These are phyloP conservation scores for Ascocoryne sarcoides DNA, from an alignment of 2,329 filamentous ascomycete genomes.

Conservation along the genomic window DNA sequence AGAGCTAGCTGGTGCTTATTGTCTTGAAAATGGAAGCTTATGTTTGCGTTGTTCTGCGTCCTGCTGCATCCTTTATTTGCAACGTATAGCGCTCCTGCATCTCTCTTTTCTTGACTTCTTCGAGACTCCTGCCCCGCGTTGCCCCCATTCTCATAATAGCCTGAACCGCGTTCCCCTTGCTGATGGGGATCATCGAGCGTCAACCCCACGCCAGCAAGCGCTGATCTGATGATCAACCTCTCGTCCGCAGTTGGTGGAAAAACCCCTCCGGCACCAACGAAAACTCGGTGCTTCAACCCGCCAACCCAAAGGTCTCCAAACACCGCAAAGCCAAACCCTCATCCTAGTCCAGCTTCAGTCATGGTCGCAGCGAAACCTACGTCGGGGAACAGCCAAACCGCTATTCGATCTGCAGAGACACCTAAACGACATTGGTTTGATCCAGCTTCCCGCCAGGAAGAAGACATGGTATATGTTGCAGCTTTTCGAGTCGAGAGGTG, in stretches of 20 bases:
- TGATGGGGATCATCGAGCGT: constrained; percentile 3
- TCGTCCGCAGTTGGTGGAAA: constrained; percentile 14
- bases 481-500: too few relatives aligned
- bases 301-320: constrained; percentile 5
- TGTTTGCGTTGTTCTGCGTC: too few relatives aligned
- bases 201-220: constrained; percentile 10
- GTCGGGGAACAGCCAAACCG: too few relatives aligned
- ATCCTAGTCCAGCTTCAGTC: neutral
- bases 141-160: constrained; percentile 7
- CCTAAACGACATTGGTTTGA: too few relatives aligned
- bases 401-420: too few relatives aligned
- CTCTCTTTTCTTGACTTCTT: too few relatives aligned
- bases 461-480: too few relatives aligned
- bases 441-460: too few relatives aligned
- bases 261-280: constrained; percentile 6
- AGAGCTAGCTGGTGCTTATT: too few relatives aligned
- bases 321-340: constrained; percentile 1
- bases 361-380: neutral
- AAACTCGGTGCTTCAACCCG: neutral
- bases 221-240: constrained; percentile 9
- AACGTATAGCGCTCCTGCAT: too few relatives aligned
- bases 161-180: constrained; percentile 1
- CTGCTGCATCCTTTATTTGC: too few relatives aligned
- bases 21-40: too few relatives aligned
- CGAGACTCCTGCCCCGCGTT: constrained; percentile 4